Evolutionary conservation across 257 asterid species (phyloP).

Genomic region (Prunella vulgaris): DNA sequence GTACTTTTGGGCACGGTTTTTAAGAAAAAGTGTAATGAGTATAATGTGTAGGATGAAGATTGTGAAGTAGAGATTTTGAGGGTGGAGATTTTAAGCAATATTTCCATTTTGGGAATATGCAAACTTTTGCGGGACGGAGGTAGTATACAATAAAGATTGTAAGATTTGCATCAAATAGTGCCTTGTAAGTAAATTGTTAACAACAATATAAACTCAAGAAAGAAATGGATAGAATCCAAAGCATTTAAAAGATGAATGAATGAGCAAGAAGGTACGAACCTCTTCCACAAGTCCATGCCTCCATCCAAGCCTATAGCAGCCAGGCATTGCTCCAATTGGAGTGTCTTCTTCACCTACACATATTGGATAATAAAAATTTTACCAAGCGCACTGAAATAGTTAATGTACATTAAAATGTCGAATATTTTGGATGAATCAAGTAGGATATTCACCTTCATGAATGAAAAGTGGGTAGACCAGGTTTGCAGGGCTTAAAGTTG

Average conservation of each 20-base stretch:
- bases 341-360: slow-evolving; percentile 89
- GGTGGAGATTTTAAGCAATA: too few species aligned
- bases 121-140: too few species aligned
- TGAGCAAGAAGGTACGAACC: slow-evolving; percentile 38
- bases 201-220: background rate
- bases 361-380: slow-evolving; percentile 1
- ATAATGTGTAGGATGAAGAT: too few species aligned
- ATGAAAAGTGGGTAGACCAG: slow-evolving; percentile 95
- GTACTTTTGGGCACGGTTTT: too few species aligned
- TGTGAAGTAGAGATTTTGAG: too few species aligned
- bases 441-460: slow-evolving; percentile 67
- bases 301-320: slow-evolving; percentile 98
- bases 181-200: background rate
- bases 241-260: slow-evolving; percentile 12
- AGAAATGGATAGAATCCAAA: background rate
- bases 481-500: slow-evolving; percentile 81
- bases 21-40: too few species aligned
- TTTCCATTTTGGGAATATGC: too few species aligned
- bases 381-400: slow-evolving; percentile 10
- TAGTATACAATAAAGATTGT: background rate
- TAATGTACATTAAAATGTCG: background rate
- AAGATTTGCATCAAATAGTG: background rate
- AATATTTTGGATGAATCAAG: background rate
- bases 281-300: slow-evolving; percentile 94
- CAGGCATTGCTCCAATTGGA: slow-evolving; percentile 99